phyloP scores from a whole-genome alignment of 805 yeast genomes.

The Lachancea kluyveri region DNA sequence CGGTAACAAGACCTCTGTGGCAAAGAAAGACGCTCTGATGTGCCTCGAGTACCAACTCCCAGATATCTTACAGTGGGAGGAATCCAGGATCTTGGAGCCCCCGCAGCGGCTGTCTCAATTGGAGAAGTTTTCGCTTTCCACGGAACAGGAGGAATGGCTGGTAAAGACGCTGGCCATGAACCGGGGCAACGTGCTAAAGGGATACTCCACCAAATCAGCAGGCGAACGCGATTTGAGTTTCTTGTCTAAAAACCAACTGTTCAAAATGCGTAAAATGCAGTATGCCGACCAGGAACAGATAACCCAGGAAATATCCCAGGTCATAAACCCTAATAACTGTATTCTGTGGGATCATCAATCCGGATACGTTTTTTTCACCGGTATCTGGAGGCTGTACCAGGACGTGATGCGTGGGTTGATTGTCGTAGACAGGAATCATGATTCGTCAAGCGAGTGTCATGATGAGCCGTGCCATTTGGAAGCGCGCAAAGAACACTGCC shows the following conservation, averaged over 20 bases:
- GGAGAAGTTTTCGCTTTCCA: not conserved
- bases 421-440: constrained; percentile 9
- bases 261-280: constrained; percentile 23
- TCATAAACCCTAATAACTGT: constrained; percentile 46
- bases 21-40: constrained; percentile 13
- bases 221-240: constrained; percentile 7
- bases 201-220: constrained; percentile 4
- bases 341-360: constrained; percentile 82
- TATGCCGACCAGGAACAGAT: constrained; percentile 8
- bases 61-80: constrained; percentile 11
- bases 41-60: constrained; percentile 29
- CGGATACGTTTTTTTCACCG: constrained; percentile 83
- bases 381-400: constrained; percentile 64
- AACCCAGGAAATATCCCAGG: constrained; percentile 8
- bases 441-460: constrained; percentile 1
- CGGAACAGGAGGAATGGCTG: constrained; percentile 1
- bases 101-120: constrained; percentile 5
- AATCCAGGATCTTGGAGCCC: not conserved
- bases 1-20: constrained; percentile 1
- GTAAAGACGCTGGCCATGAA: not conserved
- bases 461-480: not conserved
- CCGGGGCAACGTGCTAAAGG: not conserved
- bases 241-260: constrained; percentile 29
- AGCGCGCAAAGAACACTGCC: constrained; percentile 9
- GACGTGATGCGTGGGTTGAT: constrained; percentile 29